These are phyloP conservation scores for Myxozyma melibiosi DNA, from an alignment of 805 yeast genomes.

Conservation along the genomic window DNA sequence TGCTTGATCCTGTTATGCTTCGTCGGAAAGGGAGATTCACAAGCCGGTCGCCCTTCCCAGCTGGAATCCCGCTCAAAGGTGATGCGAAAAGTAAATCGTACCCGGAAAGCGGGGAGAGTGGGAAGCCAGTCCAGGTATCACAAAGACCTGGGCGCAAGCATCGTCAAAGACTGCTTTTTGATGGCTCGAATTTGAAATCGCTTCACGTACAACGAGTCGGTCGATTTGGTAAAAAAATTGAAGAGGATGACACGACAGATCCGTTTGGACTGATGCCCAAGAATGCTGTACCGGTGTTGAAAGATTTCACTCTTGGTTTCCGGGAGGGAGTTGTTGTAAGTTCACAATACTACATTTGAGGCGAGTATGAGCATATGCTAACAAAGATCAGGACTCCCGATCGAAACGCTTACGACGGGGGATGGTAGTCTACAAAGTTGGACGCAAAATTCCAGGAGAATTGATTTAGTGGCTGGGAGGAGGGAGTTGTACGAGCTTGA, in stretches of 20 bases:
- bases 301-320: slow-evolving; percentile 23
- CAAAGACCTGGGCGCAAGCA: slow-evolving; percentile 18
- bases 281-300: slow-evolving; percentile 25
- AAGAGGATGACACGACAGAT: slow-evolving; percentile 5
- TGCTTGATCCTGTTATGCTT: slow-evolving; percentile 12
- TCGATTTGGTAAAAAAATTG: slow-evolving; percentile 12
- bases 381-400: slow-evolving; percentile 13
- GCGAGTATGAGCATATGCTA: neutral
- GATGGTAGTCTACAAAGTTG: slow-evolving; percentile 22
- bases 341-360: neutral
- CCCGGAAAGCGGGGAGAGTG: neutral
- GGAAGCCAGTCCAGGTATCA: neutral
- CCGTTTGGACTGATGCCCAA: slow-evolving; percentile 23
- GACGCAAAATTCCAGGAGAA: slow-evolving; percentile 26
- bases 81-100: neutral
- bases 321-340: slow-evolving; percentile 28
- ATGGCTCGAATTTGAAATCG: slow-evolving; percentile 21
- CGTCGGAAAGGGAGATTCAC: slow-evolving; percentile 12
- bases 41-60: slow-evolving; percentile 25
- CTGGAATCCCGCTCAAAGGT: neutral
- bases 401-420: slow-evolving; percentile 24
- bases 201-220: slow-evolving; percentile 22
- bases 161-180: slow-evolving; percentile 11
- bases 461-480: neutral
- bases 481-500: too few species aligned